Evolutionary conservation across 768 basidiomycete genomes (phyloP).

Genomic region (Tulasnella calospora): DNA sequence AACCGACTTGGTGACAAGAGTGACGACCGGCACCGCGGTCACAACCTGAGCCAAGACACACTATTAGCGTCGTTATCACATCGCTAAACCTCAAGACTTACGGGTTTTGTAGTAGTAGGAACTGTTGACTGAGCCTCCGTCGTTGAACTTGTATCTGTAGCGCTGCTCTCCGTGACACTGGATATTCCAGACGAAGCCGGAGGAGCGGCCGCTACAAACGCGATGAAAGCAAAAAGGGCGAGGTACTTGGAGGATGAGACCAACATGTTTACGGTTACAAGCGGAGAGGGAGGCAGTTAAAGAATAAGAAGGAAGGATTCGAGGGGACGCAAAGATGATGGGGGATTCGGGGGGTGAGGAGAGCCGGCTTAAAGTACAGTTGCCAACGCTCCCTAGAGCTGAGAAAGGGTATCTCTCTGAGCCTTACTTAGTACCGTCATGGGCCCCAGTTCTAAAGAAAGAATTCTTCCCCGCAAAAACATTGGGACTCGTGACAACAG

Average conservation of each 20-base stretch:
- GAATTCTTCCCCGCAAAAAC: neutral
- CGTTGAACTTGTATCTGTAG: neutral
- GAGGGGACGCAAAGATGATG: neutral
- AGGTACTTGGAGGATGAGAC: neutral
- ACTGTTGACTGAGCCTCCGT: neutral
- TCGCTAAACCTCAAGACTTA: neutral
- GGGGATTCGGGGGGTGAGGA: neutral
- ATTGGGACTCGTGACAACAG: neutral
- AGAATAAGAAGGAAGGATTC: neutral
- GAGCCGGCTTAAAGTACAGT: neutral
- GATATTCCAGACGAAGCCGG: neutral
- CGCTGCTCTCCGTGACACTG: neutral
- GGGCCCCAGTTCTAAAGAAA: neutral
- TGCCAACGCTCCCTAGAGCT: neutral
- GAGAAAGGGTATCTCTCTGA: neutral
- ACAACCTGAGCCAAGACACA: neutral
- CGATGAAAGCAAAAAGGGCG: neutral
- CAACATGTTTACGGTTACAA: neutral
- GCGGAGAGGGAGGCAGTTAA: too few relatives aligned
- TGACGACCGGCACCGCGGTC: neutral
- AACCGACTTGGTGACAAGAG: neutral
- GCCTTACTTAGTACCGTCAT: neutral
- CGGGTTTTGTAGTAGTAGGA: neutral
- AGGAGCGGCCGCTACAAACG: neutral
- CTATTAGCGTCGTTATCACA: neutral